Conservation (phyloP, 345 rosid genomes). For the Capsella bursapastoris region DNA sequence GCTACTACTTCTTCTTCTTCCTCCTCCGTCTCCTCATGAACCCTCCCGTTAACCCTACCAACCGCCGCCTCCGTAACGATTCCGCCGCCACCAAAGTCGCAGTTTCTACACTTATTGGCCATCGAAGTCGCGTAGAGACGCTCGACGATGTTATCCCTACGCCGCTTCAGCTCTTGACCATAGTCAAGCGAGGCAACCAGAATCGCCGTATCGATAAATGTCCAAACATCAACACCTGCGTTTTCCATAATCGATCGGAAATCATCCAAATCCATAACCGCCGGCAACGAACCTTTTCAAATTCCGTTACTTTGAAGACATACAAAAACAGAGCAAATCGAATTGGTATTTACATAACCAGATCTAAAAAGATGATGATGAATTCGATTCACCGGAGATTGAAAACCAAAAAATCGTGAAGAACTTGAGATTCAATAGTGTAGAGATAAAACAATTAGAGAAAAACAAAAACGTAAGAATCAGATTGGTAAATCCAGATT, state of each 20-base stretch:
- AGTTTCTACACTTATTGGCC: slow-evolving; percentile 62
- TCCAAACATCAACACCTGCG: slow-evolving; percentile 92
- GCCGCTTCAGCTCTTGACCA: slow-evolving; percentile 63
- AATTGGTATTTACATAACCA: slow-evolving; percentile 33
- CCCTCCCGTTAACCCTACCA: slow-evolving; percentile 48
- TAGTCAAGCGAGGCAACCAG: slow-evolving; percentile 75
- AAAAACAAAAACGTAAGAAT: slow-evolving; percentile 9
- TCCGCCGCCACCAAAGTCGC: slow-evolving; percentile 53
- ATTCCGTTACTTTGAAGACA: slow-evolving; percentile 6
- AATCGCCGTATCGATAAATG: slow-evolving; percentile 86
- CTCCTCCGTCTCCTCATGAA: slow-evolving; percentile 48
- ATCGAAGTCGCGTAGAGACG: slow-evolving; percentile 67
- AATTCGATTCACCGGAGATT: slow-evolving; percentile 29
- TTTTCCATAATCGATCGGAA: slow-evolving; percentile 74
- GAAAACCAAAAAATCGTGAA: neutral
- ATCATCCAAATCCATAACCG: slow-evolving; percentile 81
- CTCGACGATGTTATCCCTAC: slow-evolving; percentile 87
- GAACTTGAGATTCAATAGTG: slow-evolving; percentile 3
- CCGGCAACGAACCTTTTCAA: neutral
- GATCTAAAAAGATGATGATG: slow-evolving; percentile 42
- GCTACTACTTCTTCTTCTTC: slow-evolving; percentile 39
- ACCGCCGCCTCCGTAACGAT: slow-evolving; percentile 36
- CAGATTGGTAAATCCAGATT: slow-evolving; percentile 32
- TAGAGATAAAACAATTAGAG: neutral
- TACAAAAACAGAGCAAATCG: slow-evolving; percentile 28